These are phyloP conservation scores for Chalaropsis ovoidea DNA, from an alignment of 2,329 filamentous ascomycete species.

Conservation along the genomic window DNA sequence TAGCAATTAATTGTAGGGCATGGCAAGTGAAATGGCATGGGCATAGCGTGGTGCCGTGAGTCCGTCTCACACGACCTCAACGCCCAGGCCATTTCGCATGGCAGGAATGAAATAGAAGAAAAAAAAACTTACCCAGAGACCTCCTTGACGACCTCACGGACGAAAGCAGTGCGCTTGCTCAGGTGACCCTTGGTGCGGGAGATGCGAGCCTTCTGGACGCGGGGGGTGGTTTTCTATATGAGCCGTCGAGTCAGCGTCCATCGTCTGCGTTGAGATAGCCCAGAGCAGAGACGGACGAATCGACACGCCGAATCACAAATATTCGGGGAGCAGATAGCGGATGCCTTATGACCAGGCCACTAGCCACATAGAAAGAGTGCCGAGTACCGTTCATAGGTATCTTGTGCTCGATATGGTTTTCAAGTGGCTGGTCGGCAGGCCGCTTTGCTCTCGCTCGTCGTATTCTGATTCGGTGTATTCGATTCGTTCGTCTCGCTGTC, in stretches of 20 bases:
- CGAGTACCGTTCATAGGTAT: constrained; percentile 15
- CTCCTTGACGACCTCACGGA: constrained; percentile 96
- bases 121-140: constrained; percentile 68
- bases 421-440: neutral
- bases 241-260: constrained; percentile 50
- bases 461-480: constrained; percentile 14
- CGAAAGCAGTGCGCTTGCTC: constrained; percentile 94
- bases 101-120: neutral
- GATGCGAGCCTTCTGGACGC: constrained; percentile 67
- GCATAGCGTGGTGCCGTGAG: neutral
- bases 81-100: neutral
- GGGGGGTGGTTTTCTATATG: constrained; percentile 69
- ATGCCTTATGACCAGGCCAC: neutral
- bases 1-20: neutral
- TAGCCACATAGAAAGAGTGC: neutral
- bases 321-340: neutral
- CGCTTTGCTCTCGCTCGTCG: constrained; percentile 18
- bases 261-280: constrained; percentile 41
- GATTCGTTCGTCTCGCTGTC: constrained; percentile 19
- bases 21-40: neutral
- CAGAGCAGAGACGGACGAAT: constrained; percentile 24
- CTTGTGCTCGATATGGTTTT: neutral
- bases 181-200: constrained; percentile 88
- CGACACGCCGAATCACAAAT: constrained; percentile 14
- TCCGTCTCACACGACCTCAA: neutral